phyloP scores from a whole-genome alignment of 2,329 filamentous ascomycete genomes.

The Amphichorda felina region DNA sequence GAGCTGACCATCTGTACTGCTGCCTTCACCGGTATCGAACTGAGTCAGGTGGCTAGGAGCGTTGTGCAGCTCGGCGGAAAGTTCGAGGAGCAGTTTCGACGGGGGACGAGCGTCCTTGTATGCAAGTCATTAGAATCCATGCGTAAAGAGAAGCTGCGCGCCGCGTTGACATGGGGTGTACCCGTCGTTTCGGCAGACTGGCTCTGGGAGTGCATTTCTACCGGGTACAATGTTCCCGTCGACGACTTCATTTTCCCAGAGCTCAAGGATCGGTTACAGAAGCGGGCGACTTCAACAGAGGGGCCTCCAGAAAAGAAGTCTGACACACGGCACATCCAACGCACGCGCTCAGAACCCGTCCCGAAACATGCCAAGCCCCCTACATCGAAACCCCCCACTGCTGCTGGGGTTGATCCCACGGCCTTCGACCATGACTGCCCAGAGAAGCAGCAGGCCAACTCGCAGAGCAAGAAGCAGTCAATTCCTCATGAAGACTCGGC shows the following conservation, averaged over 20 bases:
- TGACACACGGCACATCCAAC: no score
- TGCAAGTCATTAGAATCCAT: constrained; percentile 48
- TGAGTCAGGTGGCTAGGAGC: constrained; percentile 72
- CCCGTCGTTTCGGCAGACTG: constrained; percentile 73
- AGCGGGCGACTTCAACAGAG: constrained; percentile 8
- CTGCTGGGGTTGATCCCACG: constrained; percentile 23
- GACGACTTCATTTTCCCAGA: constrained; percentile 35
- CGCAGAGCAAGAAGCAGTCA: constrained; percentile 4
- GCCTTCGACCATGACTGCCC: constrained; percentile 23
- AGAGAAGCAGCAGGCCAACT: constrained; percentile 4
- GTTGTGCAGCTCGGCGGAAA: constrained; percentile 65
- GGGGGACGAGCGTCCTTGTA: constrained; percentile 65
- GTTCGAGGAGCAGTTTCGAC: constrained; percentile 68
- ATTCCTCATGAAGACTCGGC: constrained; percentile 10
- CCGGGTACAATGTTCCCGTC: constrained; percentile 33
- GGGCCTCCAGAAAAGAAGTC: background rate
- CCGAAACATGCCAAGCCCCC: background rate
- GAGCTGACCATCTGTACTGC: constrained; percentile 67
- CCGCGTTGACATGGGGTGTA: constrained; percentile 63
- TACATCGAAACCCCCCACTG: background rate
- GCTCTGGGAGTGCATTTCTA: constrained; percentile 72
- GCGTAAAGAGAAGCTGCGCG: constrained; percentile 64
- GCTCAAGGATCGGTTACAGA: constrained; percentile 16
- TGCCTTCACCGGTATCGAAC: constrained; percentile 72
- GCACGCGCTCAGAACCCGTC: background rate